A percentile compares a stretch with the other conserved stretches of the same genome.
phyloP scores from a whole-genome alignment of 805 yeast genomes.

The Groenewaldozyma tartarivorans region DNA sequence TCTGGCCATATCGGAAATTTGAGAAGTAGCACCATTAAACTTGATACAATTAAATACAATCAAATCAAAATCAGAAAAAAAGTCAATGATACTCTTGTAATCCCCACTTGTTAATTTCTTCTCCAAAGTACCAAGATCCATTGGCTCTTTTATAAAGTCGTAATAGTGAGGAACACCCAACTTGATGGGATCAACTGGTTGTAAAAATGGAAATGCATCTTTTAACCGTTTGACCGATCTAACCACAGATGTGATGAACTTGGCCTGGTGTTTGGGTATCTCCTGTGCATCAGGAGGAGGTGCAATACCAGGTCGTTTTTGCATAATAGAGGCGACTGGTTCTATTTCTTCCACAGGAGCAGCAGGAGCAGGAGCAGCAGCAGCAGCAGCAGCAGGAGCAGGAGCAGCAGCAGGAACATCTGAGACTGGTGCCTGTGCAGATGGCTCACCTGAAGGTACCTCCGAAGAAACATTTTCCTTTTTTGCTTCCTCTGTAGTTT shows the following conservation, averaged over 20 bases:
- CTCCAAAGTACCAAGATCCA: conserved; percentile 91
- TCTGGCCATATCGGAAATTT: conserved; percentile 84
- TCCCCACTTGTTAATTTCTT: conserved; percentile 60
- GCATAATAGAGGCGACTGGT: not conserved
- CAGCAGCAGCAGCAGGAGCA: conserved; percentile 3
- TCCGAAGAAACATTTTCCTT: conserved; percentile 1
- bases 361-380: conserved; percentile 4
- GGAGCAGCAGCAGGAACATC: conserved; percentile 3
- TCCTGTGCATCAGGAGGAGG: conserved; percentile 8
- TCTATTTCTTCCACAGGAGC: conserved; percentile 1
- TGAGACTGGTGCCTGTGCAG: conserved; percentile 1
- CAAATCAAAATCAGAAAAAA: conserved; percentile 68
- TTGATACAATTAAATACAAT: conserved; percentile 75
- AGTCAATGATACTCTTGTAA: conserved; percentile 59
- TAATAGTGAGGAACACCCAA: conserved; percentile 86
- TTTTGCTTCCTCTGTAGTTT: too few species aligned
- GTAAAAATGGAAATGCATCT: conserved; percentile 83
- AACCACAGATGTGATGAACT: conserved; percentile 66
- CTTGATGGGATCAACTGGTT: conserved; percentile 84
- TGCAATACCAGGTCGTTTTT: conserved; percentile 7
- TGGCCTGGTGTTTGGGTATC: conserved; percentile 59
- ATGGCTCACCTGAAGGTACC: conserved; percentile 1
- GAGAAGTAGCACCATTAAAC: conserved; percentile 78
- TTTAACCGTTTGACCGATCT: conserved; percentile 83
- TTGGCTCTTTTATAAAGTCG: conserved; percentile 74